A percentile compares a stretch with the other conserved stretches of the same genome.
These are phyloP conservation scores for Hemisphaericaspora lyxosophila DNA, from an alignment of 1,139 yeast species.

Conservation along the genomic window DNA sequence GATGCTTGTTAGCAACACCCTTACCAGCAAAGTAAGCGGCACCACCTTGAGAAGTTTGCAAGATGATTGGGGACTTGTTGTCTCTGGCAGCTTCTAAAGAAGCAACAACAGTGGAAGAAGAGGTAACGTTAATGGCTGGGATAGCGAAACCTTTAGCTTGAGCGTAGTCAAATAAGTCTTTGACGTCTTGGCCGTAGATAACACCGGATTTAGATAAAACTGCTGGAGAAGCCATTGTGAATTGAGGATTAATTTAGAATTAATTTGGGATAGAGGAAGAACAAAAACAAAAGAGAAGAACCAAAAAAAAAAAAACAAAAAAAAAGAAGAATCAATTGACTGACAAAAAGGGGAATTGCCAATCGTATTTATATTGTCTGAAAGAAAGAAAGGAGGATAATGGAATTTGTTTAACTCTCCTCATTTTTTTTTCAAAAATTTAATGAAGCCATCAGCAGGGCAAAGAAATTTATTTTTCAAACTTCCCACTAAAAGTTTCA, in stretches of 20 bases:
- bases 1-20: conserved; percentile 94
- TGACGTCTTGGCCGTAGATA: conserved; percentile 97
- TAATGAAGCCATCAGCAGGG: conserved; percentile 4
- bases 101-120: conserved; percentile 95
- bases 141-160: conserved; percentile 93
- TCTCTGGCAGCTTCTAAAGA: conserved; percentile 99
- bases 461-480: not conserved
- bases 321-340: not conserved
- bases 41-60: conserved; percentile 99
- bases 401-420: conserved; percentile 1
- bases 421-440: conserved; percentile 1
- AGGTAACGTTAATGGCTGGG: conserved; percentile 97
- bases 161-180: conserved; percentile 88
- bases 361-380: conserved; percentile 1
- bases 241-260: conserved; percentile 3
- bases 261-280: conserved; percentile 1
- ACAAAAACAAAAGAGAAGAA: conserved; percentile 2
- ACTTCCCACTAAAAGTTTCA: not conserved
- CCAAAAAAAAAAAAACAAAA: not conserved
- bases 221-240: conserved; percentile 48
- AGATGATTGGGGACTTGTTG: conserved; percentile 89
- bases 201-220: conserved; percentile 93
- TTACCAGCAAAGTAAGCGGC: conserved; percentile 99
- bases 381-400: not conserved
- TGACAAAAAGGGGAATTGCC: not conserved